Evolutionary conservation across 805 yeast species (phyloP).

Genomic region (Kockiozyma suomiensis): DNA sequence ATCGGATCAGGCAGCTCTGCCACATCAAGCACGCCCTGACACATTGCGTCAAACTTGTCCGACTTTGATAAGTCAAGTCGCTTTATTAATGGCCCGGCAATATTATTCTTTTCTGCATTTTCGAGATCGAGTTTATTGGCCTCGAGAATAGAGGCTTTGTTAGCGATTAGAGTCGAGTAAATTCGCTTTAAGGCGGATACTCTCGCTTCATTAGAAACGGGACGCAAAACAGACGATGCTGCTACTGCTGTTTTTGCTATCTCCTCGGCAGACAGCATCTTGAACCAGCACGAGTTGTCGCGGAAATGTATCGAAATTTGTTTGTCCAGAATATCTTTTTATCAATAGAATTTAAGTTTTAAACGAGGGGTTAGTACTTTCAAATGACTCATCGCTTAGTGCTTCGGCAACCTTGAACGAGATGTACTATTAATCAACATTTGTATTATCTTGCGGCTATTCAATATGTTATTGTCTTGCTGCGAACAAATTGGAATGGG

Average conservation of each 20-base stretch:
- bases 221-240: constrained; percentile 84
- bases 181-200: constrained; percentile 71
- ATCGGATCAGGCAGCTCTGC: constrained; percentile 88
- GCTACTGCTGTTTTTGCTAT: constrained; percentile 79
- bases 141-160: constrained; percentile 62
- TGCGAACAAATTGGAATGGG: too few species aligned
- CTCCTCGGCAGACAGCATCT: constrained; percentile 54
- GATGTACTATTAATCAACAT: too few species aligned
- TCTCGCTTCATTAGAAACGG: constrained; percentile 71
- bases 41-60: constrained; percentile 90
- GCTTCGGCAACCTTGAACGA: too few species aligned
- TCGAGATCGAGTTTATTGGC: constrained; percentile 80
- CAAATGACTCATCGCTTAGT: background rate
- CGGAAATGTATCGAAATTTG: background rate
- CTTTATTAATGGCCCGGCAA: constrained; percentile 61
- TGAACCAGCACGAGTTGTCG: background rate
- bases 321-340: background rate
- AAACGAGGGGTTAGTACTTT: too few species aligned
- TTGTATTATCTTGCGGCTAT: too few species aligned
- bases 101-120: constrained; percentile 49
- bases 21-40: constrained; percentile 91
- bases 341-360: background rate
- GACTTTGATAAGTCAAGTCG: constrained; percentile 79
- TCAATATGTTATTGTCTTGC: too few species aligned
- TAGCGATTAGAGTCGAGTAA: constrained; percentile 63